Evolutionary conservation across 805 yeast species (phyloP), one percentile per base, ranked within the genome.

Genomic region (Candida ipomoeae): DNA sequence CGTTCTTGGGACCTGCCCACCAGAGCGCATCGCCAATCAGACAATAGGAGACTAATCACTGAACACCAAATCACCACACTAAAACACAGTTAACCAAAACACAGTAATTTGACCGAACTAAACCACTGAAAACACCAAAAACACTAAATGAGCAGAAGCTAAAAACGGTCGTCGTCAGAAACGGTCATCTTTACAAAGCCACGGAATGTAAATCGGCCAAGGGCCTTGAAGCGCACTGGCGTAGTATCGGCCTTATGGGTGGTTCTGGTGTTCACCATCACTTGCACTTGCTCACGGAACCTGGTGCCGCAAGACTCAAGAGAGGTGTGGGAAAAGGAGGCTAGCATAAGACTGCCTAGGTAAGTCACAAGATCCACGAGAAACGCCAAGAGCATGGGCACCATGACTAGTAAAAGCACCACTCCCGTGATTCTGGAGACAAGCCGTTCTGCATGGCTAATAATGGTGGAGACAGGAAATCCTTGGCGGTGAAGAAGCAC

Each of bases 321-420:
- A 18, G 34, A 23, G 15, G 21, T 13, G 6, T 20, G 46, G 10
- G 46, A 39, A 15, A 43, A 10, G 6, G 46, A 43, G 2, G 29
- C 40, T 8, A 44, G 17, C 6, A 26, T 20, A 23, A 44, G n/a
- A 10, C 46, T 44, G 23, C 40, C 26, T n/a, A 44, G 23, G 32
- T 44, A 44, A 8, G 46, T 44, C 14, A 36, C 32, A n/a, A 44
- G 17, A 3, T 44, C 46, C 40, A 36, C 33, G 8, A 44, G 33
- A 34, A 44, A 23, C 13, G 18, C 46, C 34, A 36, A 21, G 6
- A 36, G 13, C 46, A 44, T 17, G 17, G 46, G 46, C 5, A 36
- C 15, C 1, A 44, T 7, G 34, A 44, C 46, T 34, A 44, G 40
- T 15, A 44, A 15, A 6, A 44, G 34, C 17, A 35, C 34, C 14